Conservation (phyloP, 2,329 filamentous ascomycete genomes). For the Fusarium marasasianum region DNA sequence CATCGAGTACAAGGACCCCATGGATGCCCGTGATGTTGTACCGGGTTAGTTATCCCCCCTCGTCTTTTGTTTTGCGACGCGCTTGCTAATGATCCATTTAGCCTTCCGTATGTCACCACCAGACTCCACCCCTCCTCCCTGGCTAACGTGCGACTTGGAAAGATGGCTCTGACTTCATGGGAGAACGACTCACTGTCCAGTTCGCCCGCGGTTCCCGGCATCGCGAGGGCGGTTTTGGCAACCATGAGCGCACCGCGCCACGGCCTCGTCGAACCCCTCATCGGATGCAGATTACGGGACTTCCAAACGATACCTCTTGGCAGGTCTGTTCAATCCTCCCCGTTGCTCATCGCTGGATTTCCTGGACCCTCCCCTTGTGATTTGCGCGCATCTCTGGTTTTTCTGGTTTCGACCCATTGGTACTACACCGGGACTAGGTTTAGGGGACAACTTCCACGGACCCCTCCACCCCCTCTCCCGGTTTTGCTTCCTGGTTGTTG, state of each 20-base stretch:
- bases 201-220: slow-evolving; percentile 88
- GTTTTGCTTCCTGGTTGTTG: slow-evolving; percentile 46
- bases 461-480: slow-evolving; percentile 37
- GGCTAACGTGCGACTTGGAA: slow-evolving; percentile 40
- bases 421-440: slow-evolving; percentile 42
- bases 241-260: slow-evolving; percentile 66
- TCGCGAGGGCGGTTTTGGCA: slow-evolving; percentile 60
- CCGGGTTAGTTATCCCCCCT: slow-evolving; percentile 73
- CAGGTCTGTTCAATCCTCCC: slow-evolving; percentile 88
- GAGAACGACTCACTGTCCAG: slow-evolving; percentile 95
- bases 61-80: slow-evolving; percentile 25
- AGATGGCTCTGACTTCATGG: slow-evolving; percentile 99
- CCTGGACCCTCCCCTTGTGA: slow-evolving; percentile 49
- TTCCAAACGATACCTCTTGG: slow-evolving; percentile 99
- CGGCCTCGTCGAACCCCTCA: slow-evolving; percentile 93
- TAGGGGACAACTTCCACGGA: slow-evolving; percentile 43
- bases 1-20: slow-evolving; percentile 98
- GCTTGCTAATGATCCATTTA: slow-evolving; percentile 46
- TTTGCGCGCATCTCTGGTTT: slow-evolving; percentile 46
- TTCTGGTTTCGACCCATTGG: slow-evolving; percentile 42
- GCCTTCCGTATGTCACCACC: slow-evolving; percentile 67
- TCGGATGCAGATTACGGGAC: slow-evolving; percentile 97
- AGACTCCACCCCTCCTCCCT: slow-evolving; percentile 19
- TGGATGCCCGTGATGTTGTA: slow-evolving; percentile 98
- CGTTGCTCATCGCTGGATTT: slow-evolving; percentile 63